Conservation (phyloP, 1,284 basidiomycete species). For the Ganoderma lingzhi region DNA sequence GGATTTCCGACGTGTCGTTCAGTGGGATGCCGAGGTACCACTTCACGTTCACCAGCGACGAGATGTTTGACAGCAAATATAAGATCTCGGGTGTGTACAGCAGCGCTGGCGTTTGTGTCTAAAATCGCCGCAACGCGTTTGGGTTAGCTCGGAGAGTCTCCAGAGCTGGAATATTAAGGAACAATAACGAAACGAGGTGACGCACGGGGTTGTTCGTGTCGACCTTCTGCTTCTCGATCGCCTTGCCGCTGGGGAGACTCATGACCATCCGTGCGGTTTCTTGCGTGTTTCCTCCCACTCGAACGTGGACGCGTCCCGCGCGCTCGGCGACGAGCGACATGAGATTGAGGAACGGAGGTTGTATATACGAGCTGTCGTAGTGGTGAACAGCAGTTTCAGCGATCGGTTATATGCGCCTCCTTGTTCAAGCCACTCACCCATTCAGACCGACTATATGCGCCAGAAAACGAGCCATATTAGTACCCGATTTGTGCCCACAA, state of each 20-base stretch:
- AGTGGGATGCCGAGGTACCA: constrained; percentile 71
- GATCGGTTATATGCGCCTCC: constrained; percentile 1
- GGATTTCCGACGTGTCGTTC: constrained; percentile 54
- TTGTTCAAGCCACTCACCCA: constrained; percentile 43
- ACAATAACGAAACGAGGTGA: not conserved
- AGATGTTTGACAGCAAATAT: constrained; percentile 66
- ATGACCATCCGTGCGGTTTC: constrained; percentile 63
- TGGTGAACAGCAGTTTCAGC: constrained; percentile 1
- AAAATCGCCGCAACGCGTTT: not conserved
- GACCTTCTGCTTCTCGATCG: constrained; percentile 33
- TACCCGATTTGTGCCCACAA: not conserved
- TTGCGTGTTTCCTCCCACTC: constrained; percentile 83
- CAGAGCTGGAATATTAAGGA: not conserved
- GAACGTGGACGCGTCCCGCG: constrained; percentile 63
- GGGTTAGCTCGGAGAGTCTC: not conserved
- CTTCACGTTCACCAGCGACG: constrained; percentile 56
- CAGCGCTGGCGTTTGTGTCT: constrained; percentile 65
- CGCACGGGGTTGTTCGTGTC: constrained; percentile 33
- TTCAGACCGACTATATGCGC: constrained; percentile 58
- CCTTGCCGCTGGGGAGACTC: constrained; percentile 32
- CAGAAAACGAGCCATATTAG: not conserved
- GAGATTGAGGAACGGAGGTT: constrained; percentile 79
- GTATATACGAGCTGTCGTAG: constrained; percentile 51
- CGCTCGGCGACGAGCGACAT: constrained; percentile 72
- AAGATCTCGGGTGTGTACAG: constrained; percentile 65